Evolutionary conservation across 495 filamentous ascomycete species (phyloP), one percentile per base, ranked within the genome.

Genomic region (Hypoxylon rickii): DNA sequence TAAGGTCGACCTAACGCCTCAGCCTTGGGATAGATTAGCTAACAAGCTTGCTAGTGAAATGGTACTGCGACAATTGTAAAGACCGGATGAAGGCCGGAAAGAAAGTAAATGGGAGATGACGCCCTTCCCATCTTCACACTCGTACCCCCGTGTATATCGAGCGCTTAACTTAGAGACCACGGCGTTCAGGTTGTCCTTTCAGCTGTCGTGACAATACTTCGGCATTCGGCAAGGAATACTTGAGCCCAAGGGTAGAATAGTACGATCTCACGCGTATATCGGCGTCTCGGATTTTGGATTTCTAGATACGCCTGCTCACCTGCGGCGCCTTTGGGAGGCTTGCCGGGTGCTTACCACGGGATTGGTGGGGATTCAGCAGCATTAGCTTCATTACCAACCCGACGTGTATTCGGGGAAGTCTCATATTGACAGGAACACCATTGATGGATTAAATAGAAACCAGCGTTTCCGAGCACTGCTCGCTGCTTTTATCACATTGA

Each of bases 31-130:
- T 32, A n/a, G 3, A 40, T 44, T 31, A 33, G 32, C 64, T 69
- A 52, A 69, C 31, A 16, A 5, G n/a, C 13, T 13, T 38, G 12
- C 7, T 40, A 92, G 90, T 86, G 31, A 94, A 92, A 87, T 95
- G 90, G 90, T 95, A 89, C 61, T 95, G 90, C 63, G 85, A 89
- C 39, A 88, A 92, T 53, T 95, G 90, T 69, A 92, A 91, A 66
- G 86, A 89, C 45, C 81, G 79, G 51, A 73, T 91, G 73, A 85
- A 76, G 57, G 61, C 68, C 13, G 71, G 70, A 39, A 79, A 71
- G 63, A 72, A 63, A 45, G 45, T 61, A 22, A 72, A 73, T 37
- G 65, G 70, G 21, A 69, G 71, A 54, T 75, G 57, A 61, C 60
- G 32, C 52, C 16, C 19, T 26, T 5, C 11, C 44, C 33, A 31